Conservation (phyloP, 192 early-diverging fungal genomes). For the Gamsiella multidivaricata region DNA sequence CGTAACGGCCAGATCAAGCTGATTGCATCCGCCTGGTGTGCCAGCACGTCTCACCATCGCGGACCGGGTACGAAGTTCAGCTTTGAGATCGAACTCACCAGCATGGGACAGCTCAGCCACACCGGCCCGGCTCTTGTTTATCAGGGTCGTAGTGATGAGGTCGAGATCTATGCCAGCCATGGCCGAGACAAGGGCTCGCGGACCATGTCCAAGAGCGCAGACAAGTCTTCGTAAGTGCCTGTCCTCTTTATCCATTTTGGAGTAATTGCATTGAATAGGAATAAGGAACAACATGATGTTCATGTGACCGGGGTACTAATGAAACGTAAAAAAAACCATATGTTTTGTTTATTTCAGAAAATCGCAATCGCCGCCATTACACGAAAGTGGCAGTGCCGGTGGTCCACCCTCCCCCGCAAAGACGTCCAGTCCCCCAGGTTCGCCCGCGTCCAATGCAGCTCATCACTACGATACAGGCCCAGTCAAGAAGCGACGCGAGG, state of each 20-base stretch:
- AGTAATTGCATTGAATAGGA: not conserved
- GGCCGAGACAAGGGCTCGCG: constrained; percentile 50
- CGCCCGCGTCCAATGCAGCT: constrained; percentile 7
- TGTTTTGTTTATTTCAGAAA: constrained; percentile 21
- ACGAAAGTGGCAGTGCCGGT: constrained; percentile 36
- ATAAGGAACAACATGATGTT: not conserved
- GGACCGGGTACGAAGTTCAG: constrained; percentile 55
- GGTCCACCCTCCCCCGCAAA: constrained; percentile 52
- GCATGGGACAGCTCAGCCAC: constrained; percentile 23
- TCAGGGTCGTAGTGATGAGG: constrained; percentile 50
- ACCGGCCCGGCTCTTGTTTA: constrained; percentile 30
- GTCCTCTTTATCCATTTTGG: not conserved
- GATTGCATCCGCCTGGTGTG: constrained; percentile 51
- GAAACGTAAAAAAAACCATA: not conserved
- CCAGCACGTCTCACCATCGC: constrained; percentile 51
- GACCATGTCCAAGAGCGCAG: constrained; percentile 26
- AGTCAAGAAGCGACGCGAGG: constrained; percentile 40
- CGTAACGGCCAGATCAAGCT: constrained; percentile 51
- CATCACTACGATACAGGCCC: constrained; percentile 25
- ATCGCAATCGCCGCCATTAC: constrained; percentile 43
- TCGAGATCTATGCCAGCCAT: constrained; percentile 52
- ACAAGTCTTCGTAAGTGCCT: constrained; percentile 25
- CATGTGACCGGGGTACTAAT: not conserved
- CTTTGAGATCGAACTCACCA: constrained; percentile 48
- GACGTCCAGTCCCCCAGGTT: constrained; percentile 49